Conservation (phyloP, 257 asterid species). For the Paulownia fortunei region DNA sequence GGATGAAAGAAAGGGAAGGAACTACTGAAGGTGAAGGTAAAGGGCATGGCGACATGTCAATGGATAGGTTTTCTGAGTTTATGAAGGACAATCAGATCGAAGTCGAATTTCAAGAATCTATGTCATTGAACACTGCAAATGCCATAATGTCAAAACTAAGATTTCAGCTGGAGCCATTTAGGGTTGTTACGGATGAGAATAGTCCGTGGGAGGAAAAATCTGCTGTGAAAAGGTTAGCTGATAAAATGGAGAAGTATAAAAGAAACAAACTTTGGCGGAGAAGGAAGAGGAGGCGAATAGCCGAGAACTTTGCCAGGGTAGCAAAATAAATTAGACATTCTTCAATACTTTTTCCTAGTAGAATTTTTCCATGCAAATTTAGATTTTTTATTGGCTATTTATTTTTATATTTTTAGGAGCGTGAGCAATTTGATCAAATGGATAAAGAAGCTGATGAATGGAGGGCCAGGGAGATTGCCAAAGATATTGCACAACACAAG, state of each 20-base stretch:
- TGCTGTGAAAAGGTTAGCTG: slow-evolving; percentile 61
- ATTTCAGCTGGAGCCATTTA: slow-evolving; percentile 84
- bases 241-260: slow-evolving; percentile 72
- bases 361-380: slow-evolving; percentile 9
- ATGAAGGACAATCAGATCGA: slow-evolving; percentile 51
- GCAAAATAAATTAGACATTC: neutral
- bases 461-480: slow-evolving; percentile 88
- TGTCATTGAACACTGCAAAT: slow-evolving; percentile 67
- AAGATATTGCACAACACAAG: slow-evolving; percentile 82
- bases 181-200: slow-evolving; percentile 68
- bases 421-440: slow-evolving; percentile 57
- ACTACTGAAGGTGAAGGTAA: slow-evolving; percentile 39
- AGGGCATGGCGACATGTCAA: slow-evolving; percentile 34
- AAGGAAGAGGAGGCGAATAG: slow-evolving; percentile 73
- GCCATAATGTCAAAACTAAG: slow-evolving; percentile 66
- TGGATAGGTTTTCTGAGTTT: slow-evolving; percentile 45
- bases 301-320: slow-evolving; percentile 73
- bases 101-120: slow-evolving; percentile 54
- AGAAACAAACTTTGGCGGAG: slow-evolving; percentile 89
- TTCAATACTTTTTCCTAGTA: neutral
- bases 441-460: slow-evolving; percentile 96
- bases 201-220: slow-evolving; percentile 93
- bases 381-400: slow-evolving; percentile 1
- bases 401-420: slow-evolving; percentile 55
- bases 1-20: slow-evolving; percentile 51